phyloP scores from a whole-genome alignment of 2,329 filamentous ascomycete genomes.

The Thielaviopsis ethacetica region DNA sequence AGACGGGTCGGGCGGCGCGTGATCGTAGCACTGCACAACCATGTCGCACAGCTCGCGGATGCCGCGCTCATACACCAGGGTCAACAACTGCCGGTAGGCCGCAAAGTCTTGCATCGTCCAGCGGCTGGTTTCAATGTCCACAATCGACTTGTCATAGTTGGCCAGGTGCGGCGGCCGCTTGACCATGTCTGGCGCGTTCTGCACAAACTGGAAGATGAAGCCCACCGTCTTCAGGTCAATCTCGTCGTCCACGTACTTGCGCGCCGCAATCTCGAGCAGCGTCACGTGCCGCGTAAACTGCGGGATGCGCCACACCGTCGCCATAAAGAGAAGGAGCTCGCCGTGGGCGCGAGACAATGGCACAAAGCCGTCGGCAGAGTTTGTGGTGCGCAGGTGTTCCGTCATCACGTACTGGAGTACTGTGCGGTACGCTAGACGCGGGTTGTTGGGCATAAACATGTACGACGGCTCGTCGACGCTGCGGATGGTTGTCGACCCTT shows the following conservation, averaged over 20 bases:
- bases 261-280: slow-evolving; percentile 68
- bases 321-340: slow-evolving; percentile 73
- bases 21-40: slow-evolving; percentile 77
- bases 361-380: slow-evolving; percentile 30
- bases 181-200: slow-evolving; percentile 36
- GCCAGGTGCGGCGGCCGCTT: slow-evolving; percentile 50
- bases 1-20: slow-evolving; percentile 69
- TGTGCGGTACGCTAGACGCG: slow-evolving; percentile 67
- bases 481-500: slow-evolving; percentile 34
- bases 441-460: slow-evolving; percentile 77
- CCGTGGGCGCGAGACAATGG: slow-evolving; percentile 61
- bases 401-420: slow-evolving; percentile 63
- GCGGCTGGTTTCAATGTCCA: slow-evolving; percentile 38
- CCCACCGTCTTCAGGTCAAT: slow-evolving; percentile 70
- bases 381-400: slow-evolving; percentile 32
- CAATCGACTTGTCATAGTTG: slow-evolving; percentile 31
- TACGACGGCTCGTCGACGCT: slow-evolving; percentile 51
- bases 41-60: slow-evolving; percentile 75
- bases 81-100: slow-evolving; percentile 59
- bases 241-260: slow-evolving; percentile 74
- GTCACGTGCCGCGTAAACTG: slow-evolving; percentile 64
- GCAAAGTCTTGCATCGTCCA: slow-evolving; percentile 57
- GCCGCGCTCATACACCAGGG: slow-evolving; percentile 61
- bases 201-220: slow-evolving; percentile 41
- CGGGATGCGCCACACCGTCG: slow-evolving; percentile 76